Evolutionary conservation across 805 yeast species (phyloP).

Genomic region (Yamadazyma olivae): DNA sequence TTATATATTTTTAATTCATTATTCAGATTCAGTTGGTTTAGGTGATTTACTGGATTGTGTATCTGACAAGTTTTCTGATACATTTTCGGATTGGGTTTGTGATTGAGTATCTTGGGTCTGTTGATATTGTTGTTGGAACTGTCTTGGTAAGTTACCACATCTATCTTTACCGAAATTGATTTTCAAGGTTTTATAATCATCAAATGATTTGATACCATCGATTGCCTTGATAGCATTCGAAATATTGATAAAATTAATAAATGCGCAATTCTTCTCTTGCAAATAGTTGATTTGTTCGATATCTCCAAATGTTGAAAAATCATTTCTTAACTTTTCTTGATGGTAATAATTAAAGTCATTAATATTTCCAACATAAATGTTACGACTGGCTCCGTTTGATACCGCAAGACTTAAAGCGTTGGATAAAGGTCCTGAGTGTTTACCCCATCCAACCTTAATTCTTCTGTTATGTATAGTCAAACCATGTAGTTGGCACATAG

Average conservation of each 20-base stretch:
- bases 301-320: constrained; percentile 83
- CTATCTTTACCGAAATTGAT: constrained; percentile 93
- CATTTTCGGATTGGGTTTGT: neutral
- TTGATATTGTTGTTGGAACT: constrained; percentile 42
- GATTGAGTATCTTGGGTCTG: no score
- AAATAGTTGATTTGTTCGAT: constrained; percentile 92
- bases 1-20: neutral
- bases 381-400: constrained; percentile 90
- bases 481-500: constrained; percentile 89
- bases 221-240: constrained; percentile 90
- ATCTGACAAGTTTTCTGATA: neutral
- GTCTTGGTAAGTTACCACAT: constrained; percentile 92
- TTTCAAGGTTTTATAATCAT: constrained; percentile 61
- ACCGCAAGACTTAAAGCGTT: constrained; percentile 87
- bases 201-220: constrained; percentile 80
- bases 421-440: constrained; percentile 89
- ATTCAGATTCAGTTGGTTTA: neutral
- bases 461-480: constrained; percentile 80
- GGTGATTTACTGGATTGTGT: neutral
- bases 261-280: constrained; percentile 82
- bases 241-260: constrained; percentile 87
- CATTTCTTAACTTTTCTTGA: constrained; percentile 61
- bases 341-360: constrained; percentile 48
- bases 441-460: constrained; percentile 96
- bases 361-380: constrained; percentile 80